A percentile compares a stretch with the other conserved stretches of the same genome.
Evolutionary conservation across 192 early-diverging fungal species (phyloP).

Genomic region (Mortierella claussenii): DNA sequence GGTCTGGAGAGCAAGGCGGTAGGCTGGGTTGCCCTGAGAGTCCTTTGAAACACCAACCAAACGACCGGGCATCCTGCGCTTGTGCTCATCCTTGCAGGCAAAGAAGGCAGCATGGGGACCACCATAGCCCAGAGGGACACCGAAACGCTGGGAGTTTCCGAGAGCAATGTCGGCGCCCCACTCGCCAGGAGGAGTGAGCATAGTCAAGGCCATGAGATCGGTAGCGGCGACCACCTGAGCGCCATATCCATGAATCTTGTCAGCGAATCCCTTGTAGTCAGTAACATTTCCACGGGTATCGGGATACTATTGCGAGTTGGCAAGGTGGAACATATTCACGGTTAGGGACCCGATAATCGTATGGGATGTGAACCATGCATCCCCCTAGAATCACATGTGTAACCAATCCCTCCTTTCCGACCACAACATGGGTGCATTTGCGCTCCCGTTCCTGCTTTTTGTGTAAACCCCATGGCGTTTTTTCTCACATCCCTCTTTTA

Average conservation of each 20-base stretch:
- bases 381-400: no score
- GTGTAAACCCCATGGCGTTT: no score
- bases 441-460: no score
- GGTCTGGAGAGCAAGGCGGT: constrained; percentile 95
- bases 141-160: constrained; percentile 98
- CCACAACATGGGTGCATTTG: no score
- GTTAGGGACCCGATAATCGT: not conserved
- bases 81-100: constrained; percentile 90
- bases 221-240: constrained; percentile 93
- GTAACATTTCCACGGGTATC: constrained; percentile 86
- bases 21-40: constrained; percentile 85
- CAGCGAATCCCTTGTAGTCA: constrained; percentile 84
- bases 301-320: constrained; percentile 79
- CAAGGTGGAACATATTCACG: not conserved
- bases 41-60: constrained; percentile 97
- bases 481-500: no score
- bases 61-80: constrained; percentile 96
- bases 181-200: constrained; percentile 94
- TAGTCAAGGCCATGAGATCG: constrained; percentile 91
- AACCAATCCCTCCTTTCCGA: no score
- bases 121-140: constrained; percentile 98
- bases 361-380: no score
- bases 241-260: constrained; percentile 80
- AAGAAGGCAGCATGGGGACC: constrained; percentile 99
- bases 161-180: constrained; percentile 98